Evolutionary conservation across 2,329 filamentous ascomycete genomes (phyloP), one percentile per base, ranked within the genome.

Genomic region (Didymella lethalis): DNA sequence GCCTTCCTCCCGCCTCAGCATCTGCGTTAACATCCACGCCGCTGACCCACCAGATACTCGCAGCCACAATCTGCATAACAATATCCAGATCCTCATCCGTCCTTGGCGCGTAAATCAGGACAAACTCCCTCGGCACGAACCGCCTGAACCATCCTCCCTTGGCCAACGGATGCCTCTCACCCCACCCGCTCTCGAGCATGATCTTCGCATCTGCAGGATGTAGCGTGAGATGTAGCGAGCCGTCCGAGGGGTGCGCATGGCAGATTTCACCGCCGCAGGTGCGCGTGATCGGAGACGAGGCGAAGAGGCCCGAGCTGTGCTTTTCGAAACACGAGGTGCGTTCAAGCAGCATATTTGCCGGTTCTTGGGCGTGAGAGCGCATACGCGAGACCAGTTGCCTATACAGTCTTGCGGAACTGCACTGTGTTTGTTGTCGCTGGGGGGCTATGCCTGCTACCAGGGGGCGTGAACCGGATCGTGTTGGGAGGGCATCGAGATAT

Each of bases 81-180:
- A 87, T 82, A 51, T 85, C 82, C 26, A 95, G 76, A 73, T 96
- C 91, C 26, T 84, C 82, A 57, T 87, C 83, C 63, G 88, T 83
- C 69, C 90, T 80, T 2, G 92, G 92, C 18, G 92, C 90, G 78
- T 96, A 96, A 4, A 96, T 82, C 86, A 96, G 88, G 57, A 92
- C 81, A 75, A 96, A 96, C 41, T 90, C 88, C 3, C 83, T 79
- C 0, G 91, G 90, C 54, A 95, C 87, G 49, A 90, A 90, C 70
- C 86, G 84, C 61, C 82, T 81, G 63, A 88, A 84, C 81, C 86
- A 88, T 43, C 86, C 86, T 53, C 86, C 88, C 68, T 86, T 85
- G 7, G 90, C 88, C 54, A 93, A 66, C 5, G 85, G 85, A 77
- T 88, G 85, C 20, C 84, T 70, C 78, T 96, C 88, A 1, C 90